A percentile compares a stretch with the other conserved stretches of the same genome.
phyloP scores from a whole-genome alignment of 2,329 filamentous ascomycete species.

The Penicillium italicum region DNA sequence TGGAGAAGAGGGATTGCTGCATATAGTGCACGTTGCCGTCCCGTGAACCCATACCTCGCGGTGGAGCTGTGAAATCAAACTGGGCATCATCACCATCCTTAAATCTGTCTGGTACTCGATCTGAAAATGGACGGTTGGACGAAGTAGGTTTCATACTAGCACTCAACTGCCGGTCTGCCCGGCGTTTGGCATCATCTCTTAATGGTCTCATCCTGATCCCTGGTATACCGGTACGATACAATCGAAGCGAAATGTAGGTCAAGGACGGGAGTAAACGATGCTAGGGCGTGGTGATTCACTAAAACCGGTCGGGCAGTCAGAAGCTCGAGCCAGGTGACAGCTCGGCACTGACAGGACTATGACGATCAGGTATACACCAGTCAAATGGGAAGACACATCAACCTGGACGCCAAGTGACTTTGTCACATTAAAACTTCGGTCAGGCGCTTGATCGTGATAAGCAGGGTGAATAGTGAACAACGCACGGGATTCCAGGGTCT shows the following conservation, averaged over 20 bases:
- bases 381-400: constrained; percentile 13
- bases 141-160: constrained; percentile 43
- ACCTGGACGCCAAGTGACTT: constrained; percentile 10
- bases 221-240: constrained; percentile 3
- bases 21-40: constrained; percentile 59
- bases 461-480: constrained; percentile 1
- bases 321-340: constrained; percentile 21
- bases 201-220: constrained; percentile 32
- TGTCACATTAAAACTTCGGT: constrained; percentile 18
- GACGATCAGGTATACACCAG: constrained; percentile 10
- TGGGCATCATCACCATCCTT: constrained; percentile 58
- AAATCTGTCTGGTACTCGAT: constrained; percentile 56
- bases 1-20: constrained; percentile 91
- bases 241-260: neutral
- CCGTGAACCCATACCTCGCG: constrained; percentile 34
- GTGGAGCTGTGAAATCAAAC: constrained; percentile 58
- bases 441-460: constrained; percentile 3
- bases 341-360: constrained; percentile 17
- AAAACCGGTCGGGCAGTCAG: constrained; percentile 10
- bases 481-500: constrained; percentile 3
- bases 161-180: constrained; percentile 41
- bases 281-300: constrained; percentile 7
- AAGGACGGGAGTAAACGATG: constrained; percentile 1
- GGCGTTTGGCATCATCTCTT: constrained; percentile 43
- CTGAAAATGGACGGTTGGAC: constrained; percentile 44